Evolutionary conservation across 352 stramenopile species (phyloP).

Genomic region (Saprolegnia parasitica): DNA sequence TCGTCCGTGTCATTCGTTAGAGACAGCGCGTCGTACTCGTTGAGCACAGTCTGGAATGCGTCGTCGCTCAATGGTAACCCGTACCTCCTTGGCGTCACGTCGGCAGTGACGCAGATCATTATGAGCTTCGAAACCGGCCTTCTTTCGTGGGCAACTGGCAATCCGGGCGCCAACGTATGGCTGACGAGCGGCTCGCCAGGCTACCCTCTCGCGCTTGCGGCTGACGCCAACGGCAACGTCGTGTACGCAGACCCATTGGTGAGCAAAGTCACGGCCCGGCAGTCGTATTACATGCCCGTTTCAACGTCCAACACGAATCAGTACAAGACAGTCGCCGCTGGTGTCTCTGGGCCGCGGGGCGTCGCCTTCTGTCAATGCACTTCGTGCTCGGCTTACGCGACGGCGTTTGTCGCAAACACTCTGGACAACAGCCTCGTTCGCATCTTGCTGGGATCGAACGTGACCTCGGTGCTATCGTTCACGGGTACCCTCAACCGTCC

Average conservation of each 20-base stretch:
- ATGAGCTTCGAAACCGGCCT: neutral
- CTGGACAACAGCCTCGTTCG: neutral
- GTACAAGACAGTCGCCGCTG: neutral
- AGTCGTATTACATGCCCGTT: neutral
- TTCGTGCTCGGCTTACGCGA: neutral
- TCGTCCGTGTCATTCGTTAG: too few relatives aligned
- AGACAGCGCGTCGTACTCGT: neutral
- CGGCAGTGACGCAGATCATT: neutral
- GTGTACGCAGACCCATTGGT: neutral
- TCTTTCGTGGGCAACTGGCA: neutral
- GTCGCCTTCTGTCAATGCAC: neutral
- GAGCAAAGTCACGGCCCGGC: neutral
- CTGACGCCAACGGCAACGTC: neutral
- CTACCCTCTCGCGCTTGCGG: neutral
- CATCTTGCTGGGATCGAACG: neutral
- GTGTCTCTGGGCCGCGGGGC: neutral
- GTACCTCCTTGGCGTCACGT: neutral
- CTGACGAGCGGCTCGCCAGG: neutral
- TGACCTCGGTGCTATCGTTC: neutral
- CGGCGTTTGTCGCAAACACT: neutral
- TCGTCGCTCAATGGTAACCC: neutral
- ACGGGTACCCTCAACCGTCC: neutral
- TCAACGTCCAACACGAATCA: neutral
- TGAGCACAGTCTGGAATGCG: neutral
- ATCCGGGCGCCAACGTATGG: neutral